These are phyloP conservation scores for Exophiala calicioides DNA, from an alignment of 2,329 filamentous ascomycete genomes.

Conservation along the genomic window DNA sequence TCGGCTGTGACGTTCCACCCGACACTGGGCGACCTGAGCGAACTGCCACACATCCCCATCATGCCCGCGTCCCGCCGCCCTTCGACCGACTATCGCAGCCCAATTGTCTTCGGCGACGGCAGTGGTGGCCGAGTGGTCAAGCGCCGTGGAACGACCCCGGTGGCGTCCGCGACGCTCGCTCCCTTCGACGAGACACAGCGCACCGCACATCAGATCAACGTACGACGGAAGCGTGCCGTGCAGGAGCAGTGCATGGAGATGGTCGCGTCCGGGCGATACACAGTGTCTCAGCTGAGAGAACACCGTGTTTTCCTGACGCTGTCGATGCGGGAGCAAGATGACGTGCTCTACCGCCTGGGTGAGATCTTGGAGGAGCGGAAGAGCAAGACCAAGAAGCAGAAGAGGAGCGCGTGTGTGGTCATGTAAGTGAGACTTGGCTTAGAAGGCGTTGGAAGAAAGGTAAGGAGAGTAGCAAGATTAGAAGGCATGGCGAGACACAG, in stretches of 20 bases:
- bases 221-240: constrained; percentile 2
- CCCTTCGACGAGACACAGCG: too few relatives aligned
- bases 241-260: constrained; percentile 7
- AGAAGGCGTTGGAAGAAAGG: too few relatives aligned
- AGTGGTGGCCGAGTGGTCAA: too few relatives aligned
- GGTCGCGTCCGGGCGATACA: constrained; percentile 6
- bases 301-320: constrained; percentile 4
- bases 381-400: background rate
- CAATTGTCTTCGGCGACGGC: constrained; percentile 3
- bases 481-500: too few relatives aligned
- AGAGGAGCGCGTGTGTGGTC: constrained; percentile 5
- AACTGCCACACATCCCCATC: constrained; percentile 10
- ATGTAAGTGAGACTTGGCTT: constrained; percentile 7
- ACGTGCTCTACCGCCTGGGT: background rate
- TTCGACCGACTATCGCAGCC: background rate
- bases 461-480: too few relatives aligned
- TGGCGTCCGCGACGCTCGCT: too few relatives aligned
- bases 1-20: constrained; percentile 5
- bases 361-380: too few relatives aligned
- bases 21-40: constrained; percentile 7
- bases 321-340: constrained; percentile 1
- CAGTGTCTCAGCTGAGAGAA: background rate
- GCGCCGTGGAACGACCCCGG: too few relatives aligned
- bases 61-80: background rate
- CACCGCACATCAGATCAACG: constrained; percentile 1